Evolutionary conservation across 768 basidiomycete species (phyloP).

Genomic region (Dioszegia aurantiaca): DNA sequence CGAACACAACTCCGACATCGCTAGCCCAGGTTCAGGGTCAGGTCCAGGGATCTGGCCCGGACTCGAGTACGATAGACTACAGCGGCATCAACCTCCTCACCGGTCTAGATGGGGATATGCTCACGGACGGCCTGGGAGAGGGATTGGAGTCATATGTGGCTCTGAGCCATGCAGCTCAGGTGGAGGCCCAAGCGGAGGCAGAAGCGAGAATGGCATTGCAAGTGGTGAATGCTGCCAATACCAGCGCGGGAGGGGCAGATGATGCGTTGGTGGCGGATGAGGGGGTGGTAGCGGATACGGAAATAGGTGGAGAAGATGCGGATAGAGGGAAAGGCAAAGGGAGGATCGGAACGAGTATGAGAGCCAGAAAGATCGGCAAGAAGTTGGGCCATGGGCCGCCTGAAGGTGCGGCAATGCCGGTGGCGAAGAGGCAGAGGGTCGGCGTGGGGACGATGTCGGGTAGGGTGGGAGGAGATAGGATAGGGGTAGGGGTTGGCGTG

Average conservation of each 20-base stretch:
- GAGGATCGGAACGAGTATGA: not conserved
- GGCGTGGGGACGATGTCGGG: too few relatives aligned
- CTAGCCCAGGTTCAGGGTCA: too few relatives aligned
- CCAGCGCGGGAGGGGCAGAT: too few relatives aligned
- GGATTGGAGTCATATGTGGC: conserved; percentile 6
- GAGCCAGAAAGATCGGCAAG: conserved; percentile 2
- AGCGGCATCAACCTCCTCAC: not conserved
- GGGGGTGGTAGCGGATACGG: not conserved
- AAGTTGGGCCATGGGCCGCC: not conserved
- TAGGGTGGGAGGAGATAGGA: too few relatives aligned
- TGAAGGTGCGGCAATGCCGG: conserved; percentile 13
- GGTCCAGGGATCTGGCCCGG: not conserved
- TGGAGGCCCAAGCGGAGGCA: conserved; percentile 1
- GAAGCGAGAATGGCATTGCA: conserved; percentile 8
- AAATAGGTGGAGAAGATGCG: not conserved
- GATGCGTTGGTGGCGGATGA: too few relatives aligned
- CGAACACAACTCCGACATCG: too few relatives aligned
- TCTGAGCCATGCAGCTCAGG: not conserved
- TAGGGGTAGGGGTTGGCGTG: not conserved
- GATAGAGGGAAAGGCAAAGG: not conserved
- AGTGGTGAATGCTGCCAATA: not conserved
- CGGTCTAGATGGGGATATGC: not conserved
- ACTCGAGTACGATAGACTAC: not conserved
- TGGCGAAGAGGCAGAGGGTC: conserved; percentile 6
- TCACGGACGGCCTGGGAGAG: not conserved